Evolutionary conservation across 2,329 filamentous ascomycete species (phyloP).

Genomic region (Colletotrichum limetticola): DNA sequence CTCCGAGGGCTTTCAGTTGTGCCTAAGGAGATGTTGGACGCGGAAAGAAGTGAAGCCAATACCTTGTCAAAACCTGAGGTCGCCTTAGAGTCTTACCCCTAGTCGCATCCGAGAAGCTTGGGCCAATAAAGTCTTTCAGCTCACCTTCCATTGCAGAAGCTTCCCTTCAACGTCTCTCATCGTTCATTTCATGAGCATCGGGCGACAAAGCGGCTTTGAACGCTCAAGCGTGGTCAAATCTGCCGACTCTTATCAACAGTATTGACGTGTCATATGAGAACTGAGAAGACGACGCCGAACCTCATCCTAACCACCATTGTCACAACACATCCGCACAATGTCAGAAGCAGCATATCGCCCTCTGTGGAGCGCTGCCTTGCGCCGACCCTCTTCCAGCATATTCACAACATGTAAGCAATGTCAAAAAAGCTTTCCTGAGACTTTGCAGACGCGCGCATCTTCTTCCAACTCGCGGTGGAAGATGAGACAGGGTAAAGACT

Average conservation of each 20-base stretch:
- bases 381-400: neutral
- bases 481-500: slow-evolving; percentile 78
- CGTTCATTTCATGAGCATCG: neutral
- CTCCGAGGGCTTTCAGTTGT: neutral
- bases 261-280: neutral
- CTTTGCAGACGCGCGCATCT: slow-evolving; percentile 39
- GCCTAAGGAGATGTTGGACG: neutral
- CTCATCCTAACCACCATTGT: neutral
- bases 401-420: neutral
- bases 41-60: neutral
- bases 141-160: slow-evolving; percentile 20
- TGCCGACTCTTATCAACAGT: neutral
- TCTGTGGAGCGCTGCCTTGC: neutral
- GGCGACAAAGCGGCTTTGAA: neutral
- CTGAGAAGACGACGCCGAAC: too few species aligned
- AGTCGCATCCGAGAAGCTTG: slow-evolving; percentile 7
- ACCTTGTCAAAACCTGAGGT: neutral
- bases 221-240: neutral
- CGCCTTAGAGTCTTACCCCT: neutral
- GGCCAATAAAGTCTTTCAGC: slow-evolving; percentile 12
- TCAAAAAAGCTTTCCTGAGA: neutral
- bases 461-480: slow-evolving; percentile 84
- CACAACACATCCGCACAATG: neutral
- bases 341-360: slow-evolving; percentile 3
- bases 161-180: slow-evolving; percentile 7